These are phyloP conservation scores for Herpetomonas samuelpessoai DNA, from an alignment of 208 protist species.

Conservation along the genomic window DNA sequence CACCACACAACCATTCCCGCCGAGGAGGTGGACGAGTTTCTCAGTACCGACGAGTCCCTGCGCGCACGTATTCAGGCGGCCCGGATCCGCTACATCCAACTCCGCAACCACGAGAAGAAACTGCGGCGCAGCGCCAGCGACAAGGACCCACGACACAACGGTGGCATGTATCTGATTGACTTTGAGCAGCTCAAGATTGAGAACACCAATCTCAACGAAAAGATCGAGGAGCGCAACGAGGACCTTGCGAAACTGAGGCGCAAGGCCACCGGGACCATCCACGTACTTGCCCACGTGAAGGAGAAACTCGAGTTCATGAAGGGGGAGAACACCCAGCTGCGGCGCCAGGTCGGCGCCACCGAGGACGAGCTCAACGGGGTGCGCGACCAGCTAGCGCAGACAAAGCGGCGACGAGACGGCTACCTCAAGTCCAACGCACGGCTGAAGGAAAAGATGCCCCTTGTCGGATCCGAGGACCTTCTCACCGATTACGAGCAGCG, in stretches of 20 bases:
- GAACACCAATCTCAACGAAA: slow-evolving; percentile 98
- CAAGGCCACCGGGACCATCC: slow-evolving; percentile 96
- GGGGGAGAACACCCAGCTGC: slow-evolving; percentile 86
- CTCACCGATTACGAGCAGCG: slow-evolving; percentile 94
- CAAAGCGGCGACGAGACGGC: slow-evolving; percentile 90
- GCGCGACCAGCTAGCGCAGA: slow-evolving; percentile 88
- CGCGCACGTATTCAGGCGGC: slow-evolving; percentile 73
- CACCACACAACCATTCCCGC: slow-evolving; percentile 65
- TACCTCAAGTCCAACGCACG: slow-evolving; percentile 81
- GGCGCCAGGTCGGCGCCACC: slow-evolving; percentile 83
- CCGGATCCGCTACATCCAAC: slow-evolving; percentile 90
- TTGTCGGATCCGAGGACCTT: slow-evolving; percentile 93
- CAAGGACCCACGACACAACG: slow-evolving; percentile 75
- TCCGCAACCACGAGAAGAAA: slow-evolving; percentile 75
- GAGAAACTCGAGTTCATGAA: slow-evolving; percentile 98
- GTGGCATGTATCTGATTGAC: slow-evolving; percentile 97
- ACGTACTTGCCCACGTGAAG: slow-evolving; percentile 97
- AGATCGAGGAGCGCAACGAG: slow-evolving; percentile 98
- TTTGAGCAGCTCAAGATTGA: slow-evolving; percentile 99
- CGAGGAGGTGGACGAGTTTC: slow-evolving; percentile 67
- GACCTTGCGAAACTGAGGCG: slow-evolving; percentile 95
- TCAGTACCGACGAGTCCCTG: slow-evolving; percentile 69
- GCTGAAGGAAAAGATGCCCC: slow-evolving; percentile 92
- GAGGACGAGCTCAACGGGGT: slow-evolving; percentile 85
- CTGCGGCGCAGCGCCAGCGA: slow-evolving; percentile 40